A percentile compares a stretch with the other conserved stretches of the same genome.
phyloP scores from a whole-genome alignment of 345 rosid genomes.

The Salix koriyanagi region DNA sequence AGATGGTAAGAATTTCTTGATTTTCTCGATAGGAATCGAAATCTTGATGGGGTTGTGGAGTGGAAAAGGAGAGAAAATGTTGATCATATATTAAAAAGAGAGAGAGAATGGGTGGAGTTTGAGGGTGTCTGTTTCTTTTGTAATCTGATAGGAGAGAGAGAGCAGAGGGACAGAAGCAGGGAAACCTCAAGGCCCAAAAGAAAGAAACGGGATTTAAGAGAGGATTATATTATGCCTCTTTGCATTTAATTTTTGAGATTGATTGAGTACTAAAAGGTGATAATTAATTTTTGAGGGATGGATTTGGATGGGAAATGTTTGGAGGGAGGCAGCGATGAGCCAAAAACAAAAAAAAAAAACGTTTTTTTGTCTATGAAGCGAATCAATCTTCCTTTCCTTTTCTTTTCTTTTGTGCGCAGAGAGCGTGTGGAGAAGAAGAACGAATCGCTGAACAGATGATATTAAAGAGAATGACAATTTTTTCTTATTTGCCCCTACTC shows the following conservation, averaged over 20 bases:
- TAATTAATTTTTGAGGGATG: not conserved
- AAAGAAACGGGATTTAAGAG: not conserved
- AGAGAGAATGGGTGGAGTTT: not conserved
- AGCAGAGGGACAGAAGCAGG: not conserved
- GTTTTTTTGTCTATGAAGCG: not conserved
- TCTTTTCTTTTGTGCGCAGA: not conserved
- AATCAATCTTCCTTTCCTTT: not conserved
- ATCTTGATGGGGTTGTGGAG: constrained; percentile 22
- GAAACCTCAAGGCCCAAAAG: not conserved
- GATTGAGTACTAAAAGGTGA: not conserved
- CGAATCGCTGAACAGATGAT: not conserved
- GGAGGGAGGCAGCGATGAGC: not conserved
- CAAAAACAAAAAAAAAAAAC: not conserved
- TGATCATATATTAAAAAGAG: constrained; percentile 11
- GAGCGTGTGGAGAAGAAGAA: not conserved
- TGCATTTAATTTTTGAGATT: not conserved
- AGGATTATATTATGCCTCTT: not conserved
- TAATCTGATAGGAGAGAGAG: not conserved
- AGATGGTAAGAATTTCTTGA: constrained; percentile 1
- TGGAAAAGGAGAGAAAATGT: constrained; percentile 24
- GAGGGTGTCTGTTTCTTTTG: not conserved
- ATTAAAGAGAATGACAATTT: not conserved
- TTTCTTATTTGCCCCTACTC: constrained; percentile 11
- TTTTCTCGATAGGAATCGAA: constrained; percentile 34
- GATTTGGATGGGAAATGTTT: not conserved